Evolutionary conservation across 192 early-diverging fungal genomes (phyloP).

Genomic region (Allomyces macrogynus): DNA sequence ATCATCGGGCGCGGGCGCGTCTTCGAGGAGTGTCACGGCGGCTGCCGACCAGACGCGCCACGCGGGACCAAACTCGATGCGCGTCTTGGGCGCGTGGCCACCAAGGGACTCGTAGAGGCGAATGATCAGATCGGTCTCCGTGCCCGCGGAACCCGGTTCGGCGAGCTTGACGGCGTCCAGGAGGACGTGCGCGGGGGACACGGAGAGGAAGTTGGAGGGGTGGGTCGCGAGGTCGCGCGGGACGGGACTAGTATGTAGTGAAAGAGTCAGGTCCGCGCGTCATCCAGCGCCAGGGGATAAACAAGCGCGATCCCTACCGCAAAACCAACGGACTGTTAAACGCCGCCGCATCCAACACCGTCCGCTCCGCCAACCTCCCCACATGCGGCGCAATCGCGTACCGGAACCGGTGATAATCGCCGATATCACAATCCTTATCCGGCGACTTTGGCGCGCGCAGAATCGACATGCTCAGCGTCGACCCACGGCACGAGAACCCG

Average conservation of each 20-base stretch:
- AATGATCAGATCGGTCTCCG: conserved; percentile 41
- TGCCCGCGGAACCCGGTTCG: conserved; percentile 26
- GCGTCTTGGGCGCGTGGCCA: conserved; percentile 32
- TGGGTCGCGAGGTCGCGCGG: conserved; percentile 8
- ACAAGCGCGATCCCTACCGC: conserved; percentile 4
- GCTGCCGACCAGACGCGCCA: too few relatives aligned
- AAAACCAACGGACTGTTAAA: conserved; percentile 66
- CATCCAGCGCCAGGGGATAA: not conserved
- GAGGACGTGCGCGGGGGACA: conserved; percentile 48
- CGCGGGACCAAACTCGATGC: too few relatives aligned
- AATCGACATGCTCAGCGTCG: conserved; percentile 62
- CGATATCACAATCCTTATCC: conserved; percentile 35
- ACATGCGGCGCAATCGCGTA: conserved; percentile 83
- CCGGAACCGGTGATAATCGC: conserved; percentile 49
- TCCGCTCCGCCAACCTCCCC: conserved; percentile 55
- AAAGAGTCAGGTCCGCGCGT: not conserved
- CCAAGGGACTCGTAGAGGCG: conserved; percentile 85
- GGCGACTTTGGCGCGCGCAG: conserved; percentile 72
- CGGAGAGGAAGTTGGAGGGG: conserved; percentile 23
- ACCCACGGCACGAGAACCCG: conserved; percentile 66
- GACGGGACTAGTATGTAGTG: not conserved
- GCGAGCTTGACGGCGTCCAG: conserved; percentile 82
- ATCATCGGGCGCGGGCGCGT: too few relatives aligned
- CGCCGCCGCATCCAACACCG: conserved; percentile 70
- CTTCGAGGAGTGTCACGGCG: too few relatives aligned